Base-by-base conservation (phyloP, 352 stramenopile genomes). In the Aphanomyces stellatus region DNA sequence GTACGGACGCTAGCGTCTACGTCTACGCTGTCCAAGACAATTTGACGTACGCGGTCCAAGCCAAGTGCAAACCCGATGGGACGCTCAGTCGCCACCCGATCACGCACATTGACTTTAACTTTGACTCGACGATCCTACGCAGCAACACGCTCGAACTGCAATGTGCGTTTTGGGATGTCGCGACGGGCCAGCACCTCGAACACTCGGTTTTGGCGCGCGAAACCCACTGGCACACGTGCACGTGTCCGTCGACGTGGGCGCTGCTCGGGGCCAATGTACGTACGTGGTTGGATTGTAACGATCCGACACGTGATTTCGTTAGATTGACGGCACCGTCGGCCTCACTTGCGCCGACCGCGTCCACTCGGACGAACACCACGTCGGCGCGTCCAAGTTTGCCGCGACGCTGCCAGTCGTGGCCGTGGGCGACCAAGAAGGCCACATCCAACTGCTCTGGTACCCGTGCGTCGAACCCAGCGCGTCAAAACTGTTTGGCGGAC, bases 1-100 rank as follows among this genome's bases (percentile, higher is more conserved):
- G 77, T 10, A 71, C 78, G 3, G 91, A 98, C 74, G 86, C 83
- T 66, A 81, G 79, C 56, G 87, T 97, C 28, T 98, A 97, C 73
- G 73, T 98, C 15, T 34, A 42, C 19, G 34, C 41, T 10, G 41
- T 67, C 35, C 27, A 67, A n/a, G 60, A 67, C 24, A 56, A 28
- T 22, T 22, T 46, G 11, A 31, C 30, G 40, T 67, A 67, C 25
- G 24, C 60, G 24, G 19, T 67, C 11, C 22, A 49, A 15, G 28
- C 25, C 17, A 51, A 35, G 30, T 67, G 60, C 35, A 41, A 55
- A 41, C 4, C 55, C 2, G 6, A 4, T 24, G 48, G 28, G 24
- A n/a, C 48, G 7, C 19, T 40, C 15, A 24, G n/a, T 28, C 60
- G 60, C 6, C 48, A 31, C 46, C 60, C 60, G 2, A 49, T 67